These are phyloP conservation scores for Ophiostoma fasciatum DNA, from an alignment of 2,329 filamentous ascomycete genomes.

Conservation along the genomic window DNA sequence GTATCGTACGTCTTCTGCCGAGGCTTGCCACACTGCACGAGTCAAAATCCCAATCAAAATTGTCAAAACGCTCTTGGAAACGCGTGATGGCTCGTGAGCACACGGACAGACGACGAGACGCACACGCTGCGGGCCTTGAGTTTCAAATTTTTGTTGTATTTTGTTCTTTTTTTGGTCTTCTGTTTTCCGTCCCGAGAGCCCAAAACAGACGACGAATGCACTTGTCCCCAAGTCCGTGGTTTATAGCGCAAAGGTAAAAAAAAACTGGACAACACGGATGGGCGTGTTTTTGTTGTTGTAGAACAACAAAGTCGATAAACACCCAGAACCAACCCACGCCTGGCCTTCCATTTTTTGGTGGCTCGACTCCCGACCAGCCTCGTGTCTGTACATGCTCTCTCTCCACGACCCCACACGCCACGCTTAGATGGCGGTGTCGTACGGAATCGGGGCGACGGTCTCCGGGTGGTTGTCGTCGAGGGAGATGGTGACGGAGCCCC, in stretches of 20 bases:
- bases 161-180: not conserved
- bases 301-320: slow-evolving; percentile 6
- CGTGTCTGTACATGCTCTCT: no score
- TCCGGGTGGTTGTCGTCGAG: slow-evolving; percentile 16
- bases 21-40: no score
- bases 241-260: slow-evolving; percentile 1
- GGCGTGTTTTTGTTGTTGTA: slow-evolving; percentile 1
- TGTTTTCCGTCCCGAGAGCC: slow-evolving; percentile 4
- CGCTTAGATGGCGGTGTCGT: slow-evolving; percentile 91
- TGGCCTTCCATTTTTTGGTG: slow-evolving; percentile 6
- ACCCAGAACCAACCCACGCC: slow-evolving; percentile 6
- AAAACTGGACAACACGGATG: slow-evolving; percentile 4
- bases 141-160: slow-evolving; percentile 2
- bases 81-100: no score
- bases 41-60: no score
- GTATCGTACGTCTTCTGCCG: no score
- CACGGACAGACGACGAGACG: no score
- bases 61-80: no score
- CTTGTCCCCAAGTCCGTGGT: slow-evolving; percentile 6
- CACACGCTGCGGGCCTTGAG: no score
- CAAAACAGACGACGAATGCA: slow-evolving; percentile 5
- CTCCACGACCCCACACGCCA: not conserved
- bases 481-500: slow-evolving; percentile 52
- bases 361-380: no score
- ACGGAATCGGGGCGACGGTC: slow-evolving; percentile 40